Evolutionary conservation across 2,329 filamentous ascomycete genomes (phyloP), one percentile per base, ranked within the genome.

Genomic region (Fusarium globosum): DNA sequence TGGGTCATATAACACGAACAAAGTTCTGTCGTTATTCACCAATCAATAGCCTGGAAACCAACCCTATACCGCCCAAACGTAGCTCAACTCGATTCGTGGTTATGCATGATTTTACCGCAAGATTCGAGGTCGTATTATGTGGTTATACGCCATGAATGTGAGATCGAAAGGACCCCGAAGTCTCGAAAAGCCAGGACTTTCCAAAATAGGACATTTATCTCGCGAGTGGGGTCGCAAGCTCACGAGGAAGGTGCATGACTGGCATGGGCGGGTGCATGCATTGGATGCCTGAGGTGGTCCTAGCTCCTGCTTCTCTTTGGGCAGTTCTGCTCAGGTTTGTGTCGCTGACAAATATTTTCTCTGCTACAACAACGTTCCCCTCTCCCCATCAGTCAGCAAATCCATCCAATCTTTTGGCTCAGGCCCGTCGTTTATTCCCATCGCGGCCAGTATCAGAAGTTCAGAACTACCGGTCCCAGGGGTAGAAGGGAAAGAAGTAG

Each of bases 321-420:
- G 26, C 49, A 36, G 9, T 23, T 43, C 41, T 55, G 55, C 33
- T 36, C 41, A 13, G 33, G 21, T n/a, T 68, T 68, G 45, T n/a
- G 39, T 64, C 76, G 76, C 76, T 78, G 76, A 78, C 76, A 78
- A 78, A 78, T 76, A 69, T 66, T 72, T 73, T 71, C 52, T 51
- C 65, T 71, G 41, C 56, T 74, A 45, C 71, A 76, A 63, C 73
- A 73, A 75, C 69, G 66, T 62, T 59, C 61, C 63, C 65, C 60
- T 68, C 60, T 68, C 63, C 52, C 61, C 65, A 76, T 72, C 68
- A 72, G 65, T 74, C 70, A 73, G 71, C 71, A 69, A 59, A 72
- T 46, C 60, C 49, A 45, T 70, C 61, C 65, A 59, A 65, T 65
- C 56, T 73, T 41, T 62, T 46, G 28, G 43, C 33, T 36, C 57